A percentile compares a stretch with the other conserved stretches of the same genome.
These are phyloP conservation scores for Erigeron canadensis DNA, from an alignment of 129 eudicot genomes.

Conservation along the genomic window DNA sequence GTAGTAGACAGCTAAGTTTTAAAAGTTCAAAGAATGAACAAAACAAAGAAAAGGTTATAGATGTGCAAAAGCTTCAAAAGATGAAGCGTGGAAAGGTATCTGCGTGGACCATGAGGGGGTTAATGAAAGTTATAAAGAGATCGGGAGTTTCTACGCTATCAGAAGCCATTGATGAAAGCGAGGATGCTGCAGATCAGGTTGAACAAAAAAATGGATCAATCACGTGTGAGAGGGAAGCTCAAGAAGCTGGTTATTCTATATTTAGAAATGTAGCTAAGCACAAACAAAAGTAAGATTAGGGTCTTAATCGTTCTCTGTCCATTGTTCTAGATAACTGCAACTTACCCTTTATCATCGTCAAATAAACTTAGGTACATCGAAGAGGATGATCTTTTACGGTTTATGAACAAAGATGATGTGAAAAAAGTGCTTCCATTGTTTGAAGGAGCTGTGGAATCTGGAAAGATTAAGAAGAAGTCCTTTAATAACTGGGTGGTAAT, in stretches of 20 bases:
- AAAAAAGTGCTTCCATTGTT: conserved; percentile 51
- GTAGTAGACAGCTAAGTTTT: no score
- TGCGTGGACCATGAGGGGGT: no score
- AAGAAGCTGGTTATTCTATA: conserved; percentile 40
- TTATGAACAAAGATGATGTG: conserved; percentile 49
- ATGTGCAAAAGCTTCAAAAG: no score
- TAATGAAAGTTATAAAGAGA: no score
- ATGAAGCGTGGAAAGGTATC: no score
- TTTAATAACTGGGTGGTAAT: conserved; percentile 67
- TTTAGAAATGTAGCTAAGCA: conserved; percentile 54
- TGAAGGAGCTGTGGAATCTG: conserved; percentile 54
- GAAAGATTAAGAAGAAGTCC: conserved; percentile 49
- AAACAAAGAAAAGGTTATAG: conserved; percentile 59
- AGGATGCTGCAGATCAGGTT: conserved; percentile 38
- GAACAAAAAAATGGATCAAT: conserved; percentile 46
- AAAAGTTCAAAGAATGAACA: conserved; percentile 47
- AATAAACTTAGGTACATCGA: conserved; percentile 45
- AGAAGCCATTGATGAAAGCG: conserved; percentile 53
- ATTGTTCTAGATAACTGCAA: not conserved
- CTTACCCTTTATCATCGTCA: not conserved
- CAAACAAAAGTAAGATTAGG: conserved; percentile 43
- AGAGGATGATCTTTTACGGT: conserved; percentile 59
- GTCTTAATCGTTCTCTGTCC: not conserved
- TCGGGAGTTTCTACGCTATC: no score
- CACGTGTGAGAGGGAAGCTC: conserved; percentile 58